A percentile compares a stretch with the other conserved stretches of the same genome.
These are phyloP conservation scores for Stentor coeruleus DNA, from an alignment of 73 alveolate genomes.

Conservation along the genomic window DNA sequence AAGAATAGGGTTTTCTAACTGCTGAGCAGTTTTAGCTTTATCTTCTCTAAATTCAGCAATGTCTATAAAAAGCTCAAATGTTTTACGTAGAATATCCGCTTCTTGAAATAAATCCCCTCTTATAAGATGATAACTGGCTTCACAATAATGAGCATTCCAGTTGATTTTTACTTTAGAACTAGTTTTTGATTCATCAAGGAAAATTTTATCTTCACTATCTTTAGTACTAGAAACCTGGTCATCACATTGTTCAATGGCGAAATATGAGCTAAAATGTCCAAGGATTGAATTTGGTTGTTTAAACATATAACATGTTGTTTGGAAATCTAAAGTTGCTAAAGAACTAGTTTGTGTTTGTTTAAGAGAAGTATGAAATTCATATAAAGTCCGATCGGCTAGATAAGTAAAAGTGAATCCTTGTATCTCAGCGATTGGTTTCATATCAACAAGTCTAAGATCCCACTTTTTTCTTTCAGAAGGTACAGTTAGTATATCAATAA, in stretches of 20 bases:
- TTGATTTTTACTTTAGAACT: neutral
- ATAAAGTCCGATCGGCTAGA: neutral
- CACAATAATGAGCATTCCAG: neutral
- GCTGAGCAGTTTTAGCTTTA: neutral
- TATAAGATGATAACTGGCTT: neutral
- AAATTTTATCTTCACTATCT: neutral
- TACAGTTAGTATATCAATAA: neutral
- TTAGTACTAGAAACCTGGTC: neutral
- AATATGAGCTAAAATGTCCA: neutral
- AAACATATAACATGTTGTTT: neutral
- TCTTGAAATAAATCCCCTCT: neutral
- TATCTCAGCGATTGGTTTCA: neutral
- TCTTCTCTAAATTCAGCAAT: neutral
- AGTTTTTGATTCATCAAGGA: neutral
- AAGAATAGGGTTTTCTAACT: neutral
- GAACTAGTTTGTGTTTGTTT: neutral
- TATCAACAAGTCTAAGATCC: neutral
- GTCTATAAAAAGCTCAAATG: neutral
- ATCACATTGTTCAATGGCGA: neutral
- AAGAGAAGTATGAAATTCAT: neutral
- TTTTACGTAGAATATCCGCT: neutral
- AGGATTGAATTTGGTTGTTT: neutral
- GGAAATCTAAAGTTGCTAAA: neutral
- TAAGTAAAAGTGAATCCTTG: neutral
- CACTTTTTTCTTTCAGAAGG: slow-evolving; percentile 21